phyloP scores from a whole-genome alignment of 1,139 yeast genomes.

The Yamadazyma friedrichii region DNA sequence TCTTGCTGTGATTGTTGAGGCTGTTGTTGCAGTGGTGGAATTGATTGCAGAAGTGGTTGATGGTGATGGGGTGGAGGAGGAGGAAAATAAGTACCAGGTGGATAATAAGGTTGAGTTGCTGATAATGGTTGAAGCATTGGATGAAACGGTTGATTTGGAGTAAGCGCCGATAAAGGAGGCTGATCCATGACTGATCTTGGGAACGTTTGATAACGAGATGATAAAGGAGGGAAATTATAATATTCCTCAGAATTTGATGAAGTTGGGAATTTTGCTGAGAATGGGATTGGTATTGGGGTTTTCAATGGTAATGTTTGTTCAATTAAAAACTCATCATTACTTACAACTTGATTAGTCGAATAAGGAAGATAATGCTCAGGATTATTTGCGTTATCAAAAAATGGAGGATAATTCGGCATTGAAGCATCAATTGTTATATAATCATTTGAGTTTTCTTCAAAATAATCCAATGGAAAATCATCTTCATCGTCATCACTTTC shows the following conservation, averaged over 20 bases:
- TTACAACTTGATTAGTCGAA: conserved; percentile 32
- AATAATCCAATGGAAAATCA: conserved; percentile 70
- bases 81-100: neutral
- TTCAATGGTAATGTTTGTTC: conserved; percentile 45
- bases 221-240: conserved; percentile 11
- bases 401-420: conserved; percentile 16
- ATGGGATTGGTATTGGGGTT: conserved; percentile 14
- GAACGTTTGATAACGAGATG: conserved; percentile 8
- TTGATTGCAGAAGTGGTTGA: neutral
- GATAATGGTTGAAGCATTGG: conserved; percentile 1
- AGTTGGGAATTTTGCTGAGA: conserved; percentile 11
- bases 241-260: conserved; percentile 13
- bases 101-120: conserved; percentile 2
- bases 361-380: conserved; percentile 24
- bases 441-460: conserved; percentile 30
- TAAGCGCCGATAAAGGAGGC: neutral
- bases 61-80: neutral
- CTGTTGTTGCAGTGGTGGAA: neutral
- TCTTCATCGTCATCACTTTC: conserved; percentile 38
- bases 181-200: conserved; percentile 4
- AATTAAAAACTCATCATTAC: conserved; percentile 45
- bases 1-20: neutral
- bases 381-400: conserved; percentile 23
- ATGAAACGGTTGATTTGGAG: conserved; percentile 3
- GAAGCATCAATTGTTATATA: conserved; percentile 35